Percentiles rank a stretch among this genome's conserved stretches.
phyloP scores from a whole-genome alignment of 2,329 filamentous ascomycete species.

The Cordyceps farinosa region DNA sequence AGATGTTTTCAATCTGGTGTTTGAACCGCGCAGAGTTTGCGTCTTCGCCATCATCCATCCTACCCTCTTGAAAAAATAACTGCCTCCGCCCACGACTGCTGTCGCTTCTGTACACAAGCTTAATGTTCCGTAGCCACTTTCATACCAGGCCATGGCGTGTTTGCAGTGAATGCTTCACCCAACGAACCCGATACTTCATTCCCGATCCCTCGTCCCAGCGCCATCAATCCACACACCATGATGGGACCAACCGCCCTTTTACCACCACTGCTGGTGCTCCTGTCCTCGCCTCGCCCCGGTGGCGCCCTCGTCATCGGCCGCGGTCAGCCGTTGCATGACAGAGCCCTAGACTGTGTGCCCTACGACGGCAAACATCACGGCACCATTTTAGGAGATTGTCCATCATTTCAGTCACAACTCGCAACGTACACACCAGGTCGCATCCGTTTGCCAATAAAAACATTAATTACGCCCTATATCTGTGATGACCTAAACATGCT shows the following conservation, averaged over 20 bases:
- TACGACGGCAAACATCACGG: neutral
- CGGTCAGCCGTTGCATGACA: no score
- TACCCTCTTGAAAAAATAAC: slow-evolving; percentile 29
- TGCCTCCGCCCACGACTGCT: slow-evolving; percentile 28
- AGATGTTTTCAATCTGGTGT: no score
- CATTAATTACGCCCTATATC: slow-evolving; percentile 3
- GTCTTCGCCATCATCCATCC: slow-evolving; percentile 28
- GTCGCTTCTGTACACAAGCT: slow-evolving; percentile 34
- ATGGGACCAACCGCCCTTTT: slow-evolving; percentile 36
- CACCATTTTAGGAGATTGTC: neutral
- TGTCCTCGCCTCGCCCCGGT: neutral
- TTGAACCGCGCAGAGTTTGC: no score
- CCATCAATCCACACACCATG: slow-evolving; percentile 57
- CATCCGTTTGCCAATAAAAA: neutral
- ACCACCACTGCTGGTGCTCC: slow-evolving; percentile 1
- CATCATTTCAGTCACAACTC: neutral
- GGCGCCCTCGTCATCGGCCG: slow-evolving; percentile 24
- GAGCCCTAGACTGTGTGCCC: neutral
- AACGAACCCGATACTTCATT: slow-evolving; percentile 56
- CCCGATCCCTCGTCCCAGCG: slow-evolving; percentile 57
- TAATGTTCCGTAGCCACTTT: slow-evolving; percentile 32
- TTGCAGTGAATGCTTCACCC: slow-evolving; percentile 49
- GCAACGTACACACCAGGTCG: neutral
- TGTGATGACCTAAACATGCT: slow-evolving; percentile 14
- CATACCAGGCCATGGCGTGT: slow-evolving; percentile 38